Base-by-base conservation (phyloP, 2,329 filamentous ascomycete genomes). In the Talaromyces sp. region DNA sequence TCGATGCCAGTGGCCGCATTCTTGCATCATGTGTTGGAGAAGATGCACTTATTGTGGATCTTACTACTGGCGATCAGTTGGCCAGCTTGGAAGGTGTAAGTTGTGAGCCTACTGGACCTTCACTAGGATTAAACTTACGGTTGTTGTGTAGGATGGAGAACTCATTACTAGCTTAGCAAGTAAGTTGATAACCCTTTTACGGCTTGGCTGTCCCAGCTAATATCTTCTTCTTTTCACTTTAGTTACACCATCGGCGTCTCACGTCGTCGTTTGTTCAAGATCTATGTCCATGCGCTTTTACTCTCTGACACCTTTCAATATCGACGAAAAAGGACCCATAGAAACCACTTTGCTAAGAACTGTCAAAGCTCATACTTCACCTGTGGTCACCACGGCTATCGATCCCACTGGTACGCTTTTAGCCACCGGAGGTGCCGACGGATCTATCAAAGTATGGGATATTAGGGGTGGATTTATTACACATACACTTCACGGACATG, bases 241-340 rank as follows among this genome's bases (percentile, higher is more conserved):
- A 91, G 88, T 99, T 65, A 95, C 93, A 0, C 91, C 92, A 0
- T 90, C 89, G 61, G 91, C 86, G 8, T 91, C 90, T 25, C 91
- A 97, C 73, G 82, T 97, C 57, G 86, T 96, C 63, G 78, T 95
- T 65, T 97, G 92, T 77, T 99, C 94, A 17, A 87, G 93, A 64
- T 97, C 93, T n/a, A 81, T 97, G 56, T 92, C 91, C 6, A 95
- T 97, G 91, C 88, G 89, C 69, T 91, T 97, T 64, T 97, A 90
- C 75, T 77, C 87, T 17, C 80, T 99, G 25, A 81, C 81, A 53
- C 77, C 80, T 25, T 83, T 84, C 19, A 77, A 78, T 55, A 72
- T 78, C 28, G 6, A 50, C 9, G 79, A 82, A 19, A 79, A 83
- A 37, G 79, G 79, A 48, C 74, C 78, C 4, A 80, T 92, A 61